Evolutionary conservation across 352 stramenopile genomes (phyloP).

Genomic region (Phytophthora pisi): DNA sequence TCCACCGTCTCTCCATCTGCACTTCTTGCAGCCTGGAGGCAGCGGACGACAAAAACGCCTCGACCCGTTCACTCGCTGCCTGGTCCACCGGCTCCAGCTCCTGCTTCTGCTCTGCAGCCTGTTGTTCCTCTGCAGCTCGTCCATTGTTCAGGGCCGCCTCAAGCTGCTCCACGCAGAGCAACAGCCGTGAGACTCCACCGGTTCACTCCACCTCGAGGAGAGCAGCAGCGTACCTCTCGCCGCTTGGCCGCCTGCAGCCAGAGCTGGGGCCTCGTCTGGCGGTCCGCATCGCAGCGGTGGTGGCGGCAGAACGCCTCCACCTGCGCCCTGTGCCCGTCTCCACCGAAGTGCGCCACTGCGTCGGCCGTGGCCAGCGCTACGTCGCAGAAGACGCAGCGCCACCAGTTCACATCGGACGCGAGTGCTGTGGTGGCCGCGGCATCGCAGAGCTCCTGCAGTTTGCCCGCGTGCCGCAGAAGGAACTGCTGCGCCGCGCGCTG

Average conservation of each 20-base stretch:
- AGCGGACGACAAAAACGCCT: constrained; percentile 55
- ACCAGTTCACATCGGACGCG: constrained; percentile 4
- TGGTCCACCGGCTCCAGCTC: constrained; percentile 3
- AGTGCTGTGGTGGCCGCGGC: too few species aligned
- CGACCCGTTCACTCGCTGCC: constrained; percentile 9
- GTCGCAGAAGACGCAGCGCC: constrained; percentile 58
- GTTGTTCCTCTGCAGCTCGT: constrained; percentile 1
- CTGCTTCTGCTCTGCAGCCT: constrained; percentile 4
- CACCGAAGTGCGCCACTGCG: constrained; percentile 50
- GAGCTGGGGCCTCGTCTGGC: constrained; percentile 42
- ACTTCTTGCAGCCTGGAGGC: constrained; percentile 40
- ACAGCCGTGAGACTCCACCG: constrained; percentile 8
- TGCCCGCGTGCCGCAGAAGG: constrained; percentile 33
- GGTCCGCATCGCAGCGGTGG: constrained; percentile 60
- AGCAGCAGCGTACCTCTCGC: constrained; percentile 35
- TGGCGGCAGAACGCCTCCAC: constrained; percentile 61
- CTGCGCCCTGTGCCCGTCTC: constrained; percentile 35
- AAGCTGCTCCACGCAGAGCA: constrained; percentile 23
- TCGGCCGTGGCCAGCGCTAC: constrained; percentile 9
- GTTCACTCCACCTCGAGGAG: too few species aligned
- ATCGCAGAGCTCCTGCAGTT: constrained; percentile 42
- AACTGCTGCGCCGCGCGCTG: constrained; percentile 51
- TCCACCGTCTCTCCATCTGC: constrained; percentile 7
- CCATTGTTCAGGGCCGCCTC: constrained; percentile 3
- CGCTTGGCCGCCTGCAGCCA: constrained; percentile 32